Evolutionary conservation across 345 rosid genomes (phyloP), one percentile per base, ranked within the genome.

Genomic region (Sapria himalayana): DNA sequence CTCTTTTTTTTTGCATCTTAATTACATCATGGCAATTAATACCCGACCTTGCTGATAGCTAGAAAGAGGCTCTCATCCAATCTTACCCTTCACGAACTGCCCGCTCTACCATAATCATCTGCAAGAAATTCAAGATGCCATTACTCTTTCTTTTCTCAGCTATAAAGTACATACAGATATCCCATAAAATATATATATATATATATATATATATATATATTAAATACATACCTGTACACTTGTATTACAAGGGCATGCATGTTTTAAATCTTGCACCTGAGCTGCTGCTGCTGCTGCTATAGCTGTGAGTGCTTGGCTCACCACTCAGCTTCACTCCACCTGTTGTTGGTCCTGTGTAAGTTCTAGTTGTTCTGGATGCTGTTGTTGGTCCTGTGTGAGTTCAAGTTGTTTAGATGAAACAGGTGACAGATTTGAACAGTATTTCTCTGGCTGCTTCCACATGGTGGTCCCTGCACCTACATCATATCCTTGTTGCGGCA

Each of bases 221-320:
- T n/a, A n/a, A n/a, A 32, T 10, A 42, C 24, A 16, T 76, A 78
- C 92, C 99, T 76, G 91, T 77, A 73, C 81, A 74, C 51, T 55
- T 73, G 67, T 61, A 73, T 55, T 45, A 48, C 44, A 47, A 67
- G 69, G 66, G 81, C 71, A 61, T 57, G 74, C 64, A 51, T 52
- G 67, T 64, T 56, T 48, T 41, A n/a, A n/a, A n/a, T n/a, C n/a
- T n/a, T n/a, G n/a, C n/a, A 66, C 47, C 35, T 61, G 60, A 46
- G 69, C 64, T 61, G 71, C 60, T 58, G 46, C 57, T 51, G 62
- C 62, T 25, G 65, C 70, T 44, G 42, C 58, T 25, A 29, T 64
- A 67, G 49, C 60, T n/a, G n/a, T n/a, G n/a, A n/a, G n/a, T 56
- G 70, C 63, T 59, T 64, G 48, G 49, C 58, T 62, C 59, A 64